Conservation (phyloP, 1,139 yeast species). For the Candida sp. region DNA sequence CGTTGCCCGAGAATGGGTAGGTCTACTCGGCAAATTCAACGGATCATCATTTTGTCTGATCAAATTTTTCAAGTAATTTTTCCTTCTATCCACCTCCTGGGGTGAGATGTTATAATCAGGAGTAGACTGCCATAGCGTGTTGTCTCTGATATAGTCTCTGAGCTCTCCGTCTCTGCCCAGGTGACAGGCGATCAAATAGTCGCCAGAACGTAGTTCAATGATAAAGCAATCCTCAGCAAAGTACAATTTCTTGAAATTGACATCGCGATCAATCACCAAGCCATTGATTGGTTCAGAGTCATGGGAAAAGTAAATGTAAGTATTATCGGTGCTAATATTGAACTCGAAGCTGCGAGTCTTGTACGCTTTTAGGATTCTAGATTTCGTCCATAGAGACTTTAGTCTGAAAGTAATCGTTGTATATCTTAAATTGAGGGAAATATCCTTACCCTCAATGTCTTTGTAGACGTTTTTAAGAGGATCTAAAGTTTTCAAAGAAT, state of each 20-base stretch:
- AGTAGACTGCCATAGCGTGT: slow-evolving; percentile 7
- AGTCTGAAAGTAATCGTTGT: not conserved
- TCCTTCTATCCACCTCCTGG: not conserved
- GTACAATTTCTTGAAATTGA: slow-evolving; percentile 7
- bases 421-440: not conserved
- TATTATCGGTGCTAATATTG: slow-evolving; percentile 5
- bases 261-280: slow-evolving; percentile 7
- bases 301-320: slow-evolving; percentile 6
- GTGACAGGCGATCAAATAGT: slow-evolving; percentile 7
- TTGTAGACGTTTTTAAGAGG: not conserved
- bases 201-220: not conserved
- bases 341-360: not conserved
- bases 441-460: not conserved
- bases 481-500: too few relatives aligned
- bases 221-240: slow-evolving; percentile 8
- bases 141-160: slow-evolving; percentile 9
- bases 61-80: not conserved
- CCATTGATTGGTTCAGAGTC: slow-evolving; percentile 3
- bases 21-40: not conserved
- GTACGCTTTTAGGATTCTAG: not conserved
- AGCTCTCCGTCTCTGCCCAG: slow-evolving; percentile 7
- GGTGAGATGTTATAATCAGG: slow-evolving; percentile 5
- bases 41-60: not conserved
- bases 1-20: not conserved
- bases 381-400: not conserved